Evolutionary conservation across 2,329 filamentous ascomycete species (phyloP).

Genomic region (Fusarium brachygibbosum): DNA sequence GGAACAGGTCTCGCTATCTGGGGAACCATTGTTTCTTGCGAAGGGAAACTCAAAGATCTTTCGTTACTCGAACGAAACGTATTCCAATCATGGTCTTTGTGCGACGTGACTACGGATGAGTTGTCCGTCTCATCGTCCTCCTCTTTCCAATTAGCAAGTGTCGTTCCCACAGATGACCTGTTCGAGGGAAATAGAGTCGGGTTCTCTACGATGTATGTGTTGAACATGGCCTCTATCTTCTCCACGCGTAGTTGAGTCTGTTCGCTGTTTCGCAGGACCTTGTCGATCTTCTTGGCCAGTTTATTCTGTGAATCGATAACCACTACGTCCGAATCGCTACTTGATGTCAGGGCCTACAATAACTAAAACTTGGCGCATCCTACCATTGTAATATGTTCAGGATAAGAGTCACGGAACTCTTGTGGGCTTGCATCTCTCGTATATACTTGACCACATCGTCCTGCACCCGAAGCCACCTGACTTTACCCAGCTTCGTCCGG

Average conservation of each 20-base stretch:
- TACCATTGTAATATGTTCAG: conserved; percentile 27
- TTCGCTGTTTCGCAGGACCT: conserved; percentile 9
- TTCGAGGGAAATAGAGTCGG: conserved; percentile 1
- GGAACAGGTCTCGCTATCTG: conserved; percentile 1
- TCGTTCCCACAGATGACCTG: conserved; percentile 7
- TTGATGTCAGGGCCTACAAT: background rate
- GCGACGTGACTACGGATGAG: background rate
- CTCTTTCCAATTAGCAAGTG: conserved; percentile 3
- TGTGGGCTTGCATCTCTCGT: conserved; percentile 26
- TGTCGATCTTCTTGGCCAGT: conserved; percentile 19
- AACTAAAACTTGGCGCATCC: fast-evolving
- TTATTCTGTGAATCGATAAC: conserved; percentile 20
- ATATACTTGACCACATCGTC: conserved; percentile 31
- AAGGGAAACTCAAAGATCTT: conserved; percentile 17
- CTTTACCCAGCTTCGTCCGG: conserved; percentile 5
- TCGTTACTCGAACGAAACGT: background rate
- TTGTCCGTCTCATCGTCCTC: conserved; percentile 4
- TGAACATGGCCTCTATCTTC: conserved; percentile 17
- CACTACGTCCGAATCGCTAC: conserved; percentile 20
- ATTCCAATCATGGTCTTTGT: conserved; percentile 1
- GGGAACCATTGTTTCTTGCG: background rate
- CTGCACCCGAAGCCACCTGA: conserved; percentile 25
- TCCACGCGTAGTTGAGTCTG: conserved; percentile 14
- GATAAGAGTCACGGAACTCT: conserved; percentile 25
- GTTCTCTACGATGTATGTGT: conserved; percentile 25